These are phyloP conservation scores for Reticulomyxa filosa DNA, from an alignment of 78 protist species.

Conservation along the genomic window DNA sequence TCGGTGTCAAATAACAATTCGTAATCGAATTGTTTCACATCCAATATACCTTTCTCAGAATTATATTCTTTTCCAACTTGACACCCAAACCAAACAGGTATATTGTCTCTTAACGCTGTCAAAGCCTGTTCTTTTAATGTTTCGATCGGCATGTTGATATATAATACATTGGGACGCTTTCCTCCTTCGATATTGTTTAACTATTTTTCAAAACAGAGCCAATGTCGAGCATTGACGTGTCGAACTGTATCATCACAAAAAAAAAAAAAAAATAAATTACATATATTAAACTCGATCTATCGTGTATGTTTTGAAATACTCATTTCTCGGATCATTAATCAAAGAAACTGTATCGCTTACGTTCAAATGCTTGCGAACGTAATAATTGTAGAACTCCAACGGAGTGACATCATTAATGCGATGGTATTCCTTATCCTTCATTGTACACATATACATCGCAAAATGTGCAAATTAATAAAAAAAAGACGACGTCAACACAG, in stretches of 20 bases:
- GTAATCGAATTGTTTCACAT: not conserved
- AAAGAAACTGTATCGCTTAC: slow-evolving; percentile 3
- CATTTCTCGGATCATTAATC: slow-evolving; percentile 17
- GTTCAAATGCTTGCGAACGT: not conserved
- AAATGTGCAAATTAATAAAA: too few species aligned
- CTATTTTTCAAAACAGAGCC: too few species aligned
- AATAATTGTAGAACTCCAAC: not conserved
- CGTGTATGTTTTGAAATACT: not conserved
- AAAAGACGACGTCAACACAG: too few species aligned
- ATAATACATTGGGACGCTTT: not conserved
- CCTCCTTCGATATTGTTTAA: too few species aligned
- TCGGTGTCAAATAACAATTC: not conserved
- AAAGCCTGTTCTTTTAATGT: not conserved
- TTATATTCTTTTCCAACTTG: not conserved
- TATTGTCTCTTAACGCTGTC: not conserved
- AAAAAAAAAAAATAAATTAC: too few species aligned
- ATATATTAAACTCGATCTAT: not conserved
- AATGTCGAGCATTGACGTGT: too few species aligned
- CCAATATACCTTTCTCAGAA: not conserved
- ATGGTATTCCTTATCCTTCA: not conserved
- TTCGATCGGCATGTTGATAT: not conserved
- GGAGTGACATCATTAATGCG: not conserved
- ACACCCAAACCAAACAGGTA: not conserved
- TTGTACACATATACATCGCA: too few species aligned
- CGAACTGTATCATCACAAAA: too few species aligned